phyloP scores from a whole-genome alignment of 306 rosid species.

The Abrus pulchellus region DNA sequence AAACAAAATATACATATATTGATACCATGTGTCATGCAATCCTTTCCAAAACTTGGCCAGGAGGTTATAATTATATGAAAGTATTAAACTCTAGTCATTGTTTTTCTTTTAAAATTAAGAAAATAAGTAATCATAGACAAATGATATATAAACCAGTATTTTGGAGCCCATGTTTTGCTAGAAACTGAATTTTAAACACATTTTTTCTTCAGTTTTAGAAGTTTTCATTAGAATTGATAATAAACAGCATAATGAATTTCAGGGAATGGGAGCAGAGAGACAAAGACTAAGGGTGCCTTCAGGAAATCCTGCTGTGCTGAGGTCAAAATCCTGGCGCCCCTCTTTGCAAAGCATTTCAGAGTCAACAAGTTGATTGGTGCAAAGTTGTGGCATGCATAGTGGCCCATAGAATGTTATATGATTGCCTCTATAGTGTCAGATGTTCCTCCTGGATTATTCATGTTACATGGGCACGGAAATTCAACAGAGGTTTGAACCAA shows the following conservation, averaged over 20 bases:
- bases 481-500: slow-evolving; percentile 48
- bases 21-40: slow-evolving; percentile 23
- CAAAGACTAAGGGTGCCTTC: slow-evolving; percentile 60
- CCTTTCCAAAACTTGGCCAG: background rate
- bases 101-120: slow-evolving; percentile 20
- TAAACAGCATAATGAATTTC: slow-evolving; percentile 43
- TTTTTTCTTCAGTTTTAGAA: slow-evolving; percentile 11
- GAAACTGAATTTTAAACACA: slow-evolving; percentile 9
- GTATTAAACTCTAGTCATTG: background rate
- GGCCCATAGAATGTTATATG: slow-evolving; percentile 35
- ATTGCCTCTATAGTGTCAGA: slow-evolving; percentile 47
- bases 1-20: background rate
- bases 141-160: background rate
- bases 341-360: slow-evolving; percentile 93
- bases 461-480: slow-evolving; percentile 47
- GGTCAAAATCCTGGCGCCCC: slow-evolving; percentile 90
- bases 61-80: background rate
- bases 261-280: slow-evolving; percentile 75
- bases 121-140: slow-evolving; percentile 10
- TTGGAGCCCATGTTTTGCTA: no score
- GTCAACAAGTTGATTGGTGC: slow-evolving; percentile 58
- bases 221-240: slow-evolving; percentile 5
- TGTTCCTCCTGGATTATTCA: slow-evolving; percentile 46
- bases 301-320: slow-evolving; percentile 56
- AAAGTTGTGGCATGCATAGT: slow-evolving; percentile 41